Evolutionary conservation across 73 alveolate genomes (phyloP), one percentile per base, ranked within the genome.

Genomic region (Paramecium caudatum): DNA sequence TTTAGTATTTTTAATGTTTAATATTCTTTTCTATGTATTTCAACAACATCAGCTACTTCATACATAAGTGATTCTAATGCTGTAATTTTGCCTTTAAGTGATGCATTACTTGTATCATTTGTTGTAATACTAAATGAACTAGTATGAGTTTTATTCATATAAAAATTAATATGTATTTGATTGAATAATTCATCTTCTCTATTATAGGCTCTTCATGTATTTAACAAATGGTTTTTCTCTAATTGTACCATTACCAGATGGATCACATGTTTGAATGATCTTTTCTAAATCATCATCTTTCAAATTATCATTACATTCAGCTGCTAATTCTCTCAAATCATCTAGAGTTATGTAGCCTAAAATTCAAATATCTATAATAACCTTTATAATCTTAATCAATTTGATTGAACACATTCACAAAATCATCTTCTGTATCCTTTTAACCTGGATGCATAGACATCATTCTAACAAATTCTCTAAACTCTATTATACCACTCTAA

Each of bases 391-490:
- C 63, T 36, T 32, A 39, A 69, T 69, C 86, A 69, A 69, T 36
- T 7, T 69, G 17, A 36, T 23, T 13, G 62, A 36, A 69, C 5
- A 69, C 63, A 15, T 39, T 36, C 27, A 36, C 41, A 37, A 69
- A 21, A 69, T 69, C 86, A 7, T 30, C 36, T 15, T 69, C 45
- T 15, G 41, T 69, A 69, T 69, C 86, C 19, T 10, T 17, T 1
- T 69, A 61, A 9, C 37, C n/a, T 13, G 86, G 88, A 19, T 45
- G 43, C 88, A 74, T 74, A 1, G 88, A 9, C 88, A 74, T 74
- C 88, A 74, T 74, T 74, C 47, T 74, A 2, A 74, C 68, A 74
- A 74, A 74, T n/a, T 74, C 88, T 37, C 88, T 74, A 45, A 74
- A 74, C 43, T 74, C 88, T 39, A 74, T 74, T 8, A 74, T 74